Evolutionary conservation across 257 asterid species (phyloP).

Genomic region (Handroanthus guayacan): DNA sequence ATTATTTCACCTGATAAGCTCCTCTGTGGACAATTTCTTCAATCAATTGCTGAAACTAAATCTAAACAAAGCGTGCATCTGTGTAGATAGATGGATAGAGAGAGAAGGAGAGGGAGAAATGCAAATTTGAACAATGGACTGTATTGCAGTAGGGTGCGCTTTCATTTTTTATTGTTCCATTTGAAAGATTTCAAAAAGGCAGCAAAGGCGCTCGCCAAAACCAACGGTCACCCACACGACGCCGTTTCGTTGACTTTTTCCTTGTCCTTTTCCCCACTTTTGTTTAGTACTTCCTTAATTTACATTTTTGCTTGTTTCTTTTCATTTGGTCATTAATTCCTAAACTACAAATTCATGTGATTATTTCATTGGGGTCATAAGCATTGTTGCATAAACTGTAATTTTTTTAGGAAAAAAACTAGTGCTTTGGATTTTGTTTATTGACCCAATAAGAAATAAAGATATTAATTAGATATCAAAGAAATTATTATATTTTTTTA

Average conservation of each 20-base stretch:
- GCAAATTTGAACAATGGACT: conserved; percentile 29
- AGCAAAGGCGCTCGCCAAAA: conserved; percentile 30
- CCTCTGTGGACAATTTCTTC: background rate
- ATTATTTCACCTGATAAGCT: conserved; percentile 16
- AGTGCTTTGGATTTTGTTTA: too few relatives aligned
- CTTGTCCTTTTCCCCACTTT: background rate
- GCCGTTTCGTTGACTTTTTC: background rate
- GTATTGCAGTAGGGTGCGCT: background rate
- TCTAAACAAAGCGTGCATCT: background rate
- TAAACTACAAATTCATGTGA: too few relatives aligned
- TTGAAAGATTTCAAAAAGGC: conserved; percentile 40
- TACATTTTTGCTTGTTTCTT: background rate
- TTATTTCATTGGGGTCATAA: too few relatives aligned
- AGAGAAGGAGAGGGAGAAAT: conserved; percentile 6
- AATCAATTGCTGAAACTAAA: conserved; percentile 10
- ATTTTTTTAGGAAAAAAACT: too few relatives aligned
- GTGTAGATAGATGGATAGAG: conserved; percentile 5
- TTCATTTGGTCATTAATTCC: background rate
- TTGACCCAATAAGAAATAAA: too few relatives aligned
- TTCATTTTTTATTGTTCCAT: background rate
- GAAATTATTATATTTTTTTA: too few relatives aligned
- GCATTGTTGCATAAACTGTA: too few relatives aligned
- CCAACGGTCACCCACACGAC: conserved; percentile 18
- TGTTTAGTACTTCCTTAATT: background rate
- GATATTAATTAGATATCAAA: too few relatives aligned